Evolutionary conservation across 495 filamentous ascomycete species (phyloP).

Genomic region (Lophiotrema nucula): DNA sequence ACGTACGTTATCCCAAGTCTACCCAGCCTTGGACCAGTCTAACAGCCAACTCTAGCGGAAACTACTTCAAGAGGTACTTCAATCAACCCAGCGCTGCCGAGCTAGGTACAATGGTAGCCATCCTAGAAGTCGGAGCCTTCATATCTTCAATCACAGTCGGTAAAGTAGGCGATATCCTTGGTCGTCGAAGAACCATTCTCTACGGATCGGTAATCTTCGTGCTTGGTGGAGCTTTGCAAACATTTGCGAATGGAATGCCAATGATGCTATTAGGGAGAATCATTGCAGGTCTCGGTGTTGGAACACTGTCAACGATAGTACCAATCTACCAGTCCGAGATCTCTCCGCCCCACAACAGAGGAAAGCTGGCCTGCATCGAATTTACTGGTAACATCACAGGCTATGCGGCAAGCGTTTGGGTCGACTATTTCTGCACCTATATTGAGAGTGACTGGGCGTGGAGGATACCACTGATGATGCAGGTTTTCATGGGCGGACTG

Average conservation of each 20-base stretch:
- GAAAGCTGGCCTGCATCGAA: conserved; percentile 94
- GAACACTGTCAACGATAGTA: conserved; percentile 92
- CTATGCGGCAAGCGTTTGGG: conserved; percentile 96
- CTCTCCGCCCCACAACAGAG: conserved; percentile 91
- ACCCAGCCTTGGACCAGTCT: conserved; percentile 13
- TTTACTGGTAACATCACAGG: conserved; percentile 96
- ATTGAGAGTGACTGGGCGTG: conserved; percentile 84
- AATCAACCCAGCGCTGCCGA: conserved; percentile 78
- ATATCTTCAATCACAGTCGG: conserved; percentile 88
- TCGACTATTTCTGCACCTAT: conserved; percentile 94
- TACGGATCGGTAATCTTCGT: conserved; percentile 94
- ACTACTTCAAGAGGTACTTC: conserved; percentile 88
- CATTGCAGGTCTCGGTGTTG: conserved; percentile 89
- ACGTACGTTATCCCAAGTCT: conserved; percentile 60
- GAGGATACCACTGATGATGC: conserved; percentile 87
- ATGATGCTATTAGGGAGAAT: conserved; percentile 94
- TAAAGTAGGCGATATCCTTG: conserved; percentile 85
- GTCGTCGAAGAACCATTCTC: conserved; percentile 84
- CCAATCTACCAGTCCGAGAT: conserved; percentile 99
- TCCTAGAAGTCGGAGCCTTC: conserved; percentile 90
- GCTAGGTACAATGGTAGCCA: conserved; percentile 94
- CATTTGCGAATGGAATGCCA: conserved; percentile 73
- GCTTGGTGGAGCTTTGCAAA: conserved; percentile 82
- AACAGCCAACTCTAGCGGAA: conserved; percentile 74
- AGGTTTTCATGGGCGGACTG: conserved; percentile 88